Conservation (phyloP, 768 basidiomycete species). For the Boletus sp. region DNA sequence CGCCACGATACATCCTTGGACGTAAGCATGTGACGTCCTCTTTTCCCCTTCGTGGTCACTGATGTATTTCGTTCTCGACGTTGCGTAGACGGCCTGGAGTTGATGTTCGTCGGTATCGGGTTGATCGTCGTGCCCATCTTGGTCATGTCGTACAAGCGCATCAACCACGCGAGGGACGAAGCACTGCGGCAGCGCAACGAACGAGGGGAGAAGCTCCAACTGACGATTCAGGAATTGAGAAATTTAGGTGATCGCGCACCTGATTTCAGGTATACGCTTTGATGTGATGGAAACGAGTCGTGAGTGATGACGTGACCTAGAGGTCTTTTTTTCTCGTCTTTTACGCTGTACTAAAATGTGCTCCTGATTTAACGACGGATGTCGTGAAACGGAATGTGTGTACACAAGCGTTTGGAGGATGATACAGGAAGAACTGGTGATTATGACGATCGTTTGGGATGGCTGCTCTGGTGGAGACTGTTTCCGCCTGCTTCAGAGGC, state of each 20-base stretch:
- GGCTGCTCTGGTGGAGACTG: too few species aligned
- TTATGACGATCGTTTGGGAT: too few species aligned
- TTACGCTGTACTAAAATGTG: background rate
- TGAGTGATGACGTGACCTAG: background rate
- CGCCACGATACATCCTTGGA: constrained; percentile 60
- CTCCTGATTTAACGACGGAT: too few species aligned
- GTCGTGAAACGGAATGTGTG: too few species aligned
- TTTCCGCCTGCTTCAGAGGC: too few species aligned
- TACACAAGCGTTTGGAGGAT: too few species aligned
- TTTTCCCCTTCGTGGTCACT: background rate
- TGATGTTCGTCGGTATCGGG: constrained; percentile 70
- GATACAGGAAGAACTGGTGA: too few species aligned
- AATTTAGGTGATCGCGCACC: constrained; percentile 60
- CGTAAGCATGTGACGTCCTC: constrained; percentile 38
- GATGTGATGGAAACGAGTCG: background rate
- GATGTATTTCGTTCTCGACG: background rate
- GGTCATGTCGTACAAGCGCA: constrained; percentile 49
- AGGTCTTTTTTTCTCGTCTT: background rate
- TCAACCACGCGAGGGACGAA: constrained; percentile 53
- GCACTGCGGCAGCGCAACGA: constrained; percentile 6
- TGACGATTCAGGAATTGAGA: constrained; percentile 20
- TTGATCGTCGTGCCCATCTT: constrained; percentile 50
- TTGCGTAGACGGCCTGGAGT: constrained; percentile 52
- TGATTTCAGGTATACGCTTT: constrained; percentile 58
- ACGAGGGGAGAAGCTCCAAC: constrained; percentile 17